phyloP scores from a whole-genome alignment of 805 yeast species.

The Cyberlindnera japonica region DNA sequence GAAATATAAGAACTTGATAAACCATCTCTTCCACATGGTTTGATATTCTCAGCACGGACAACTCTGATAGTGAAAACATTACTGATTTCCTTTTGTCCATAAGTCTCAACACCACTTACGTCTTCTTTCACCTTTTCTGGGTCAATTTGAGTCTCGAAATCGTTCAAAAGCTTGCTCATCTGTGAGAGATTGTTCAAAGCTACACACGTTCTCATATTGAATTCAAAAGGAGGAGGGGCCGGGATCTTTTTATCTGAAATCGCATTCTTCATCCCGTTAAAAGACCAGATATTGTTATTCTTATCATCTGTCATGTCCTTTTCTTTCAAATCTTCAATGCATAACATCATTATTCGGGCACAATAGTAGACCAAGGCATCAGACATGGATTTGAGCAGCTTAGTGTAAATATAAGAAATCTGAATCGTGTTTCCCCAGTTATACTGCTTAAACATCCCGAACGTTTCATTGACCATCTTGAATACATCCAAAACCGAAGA shows the following conservation, averaged over 20 bases:
- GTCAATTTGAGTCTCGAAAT: conserved; percentile 52
- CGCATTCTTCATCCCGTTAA: conserved; percentile 48
- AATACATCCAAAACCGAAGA: conserved; percentile 67
- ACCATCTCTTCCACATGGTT: conserved; percentile 43
- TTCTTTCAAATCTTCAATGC: conserved; percentile 38
- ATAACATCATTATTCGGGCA: conserved; percentile 31
- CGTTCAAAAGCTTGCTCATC: conserved; percentile 44
- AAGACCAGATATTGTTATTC: conserved; percentile 40
- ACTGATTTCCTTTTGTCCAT: conserved; percentile 30
- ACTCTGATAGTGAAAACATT: conserved; percentile 63
- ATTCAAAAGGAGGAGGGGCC: conserved; percentile 51
- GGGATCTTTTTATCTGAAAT: conserved; percentile 36
- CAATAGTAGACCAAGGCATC: conserved; percentile 55
- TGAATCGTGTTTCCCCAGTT: conserved; percentile 67
- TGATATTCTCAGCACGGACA: conserved; percentile 59
- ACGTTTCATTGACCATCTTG: conserved; percentile 53
- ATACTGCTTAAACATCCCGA: conserved; percentile 53
- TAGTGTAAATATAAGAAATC: conserved; percentile 56
- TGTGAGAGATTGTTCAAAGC: conserved; percentile 66
- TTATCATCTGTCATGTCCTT: conserved; percentile 21
- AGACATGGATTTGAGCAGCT: conserved; percentile 58
- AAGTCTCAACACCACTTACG: conserved; percentile 16
- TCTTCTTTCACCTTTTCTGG: conserved; percentile 48
- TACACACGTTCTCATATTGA: conserved; percentile 62
- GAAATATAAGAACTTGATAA: conserved; percentile 58